Base-by-base conservation (phyloP, 345 rosid species). In the Conringia planisiliqua region DNA sequence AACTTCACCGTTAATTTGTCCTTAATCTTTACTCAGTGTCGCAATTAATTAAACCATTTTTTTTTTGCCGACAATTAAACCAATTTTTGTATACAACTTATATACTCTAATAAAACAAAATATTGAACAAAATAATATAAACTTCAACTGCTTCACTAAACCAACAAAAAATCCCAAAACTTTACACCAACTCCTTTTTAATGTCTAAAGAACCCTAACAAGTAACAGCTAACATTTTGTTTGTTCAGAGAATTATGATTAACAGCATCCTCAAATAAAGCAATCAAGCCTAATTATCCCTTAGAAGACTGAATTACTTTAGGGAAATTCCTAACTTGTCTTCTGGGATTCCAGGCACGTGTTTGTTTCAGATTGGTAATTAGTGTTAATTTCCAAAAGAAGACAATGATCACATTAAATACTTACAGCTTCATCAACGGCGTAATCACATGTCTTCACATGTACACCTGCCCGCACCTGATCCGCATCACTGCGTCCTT, bases 391-490 rank as follows among this genome's bases (percentile, higher is more conserved):
- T 7, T n/a, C 36, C 59, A 54, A 14, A 54, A 54, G 59, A 27
- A 51, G 57, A 5, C 16, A 51, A 22, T 64, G 4, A 32, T 73
- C n/a, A 58, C 54, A 64, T 64, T 73, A 54, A 54, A 55, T 44
- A 43, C 58, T 20, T 43, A 43, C 65, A 65, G 71, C 77, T 42
- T 33, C 64, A 54, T 54, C 63, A 14, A 73, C 56, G 71, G 71
- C 29, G 3, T 4, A 54, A 64, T 73, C 73, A 75, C 68, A 67
- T 75, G 78, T 18, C 40, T 20, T 54, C 77, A 73, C 77, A 44
- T 73, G 68, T 73, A 42, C 71, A 64, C 77, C 77, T 63, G 70
- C 77, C 43, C 71, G 39, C 66, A 74, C 72, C 68, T 58, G 78
- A 74, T 74, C 66, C 77, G 32, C 69, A 24, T 35, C 61, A 43